Percentiles rank a stretch among this genome's conserved stretches.
phyloP scores from a whole-genome alignment of 2,329 filamentous ascomycete genomes.

The Alternaria ventricosa region DNA sequence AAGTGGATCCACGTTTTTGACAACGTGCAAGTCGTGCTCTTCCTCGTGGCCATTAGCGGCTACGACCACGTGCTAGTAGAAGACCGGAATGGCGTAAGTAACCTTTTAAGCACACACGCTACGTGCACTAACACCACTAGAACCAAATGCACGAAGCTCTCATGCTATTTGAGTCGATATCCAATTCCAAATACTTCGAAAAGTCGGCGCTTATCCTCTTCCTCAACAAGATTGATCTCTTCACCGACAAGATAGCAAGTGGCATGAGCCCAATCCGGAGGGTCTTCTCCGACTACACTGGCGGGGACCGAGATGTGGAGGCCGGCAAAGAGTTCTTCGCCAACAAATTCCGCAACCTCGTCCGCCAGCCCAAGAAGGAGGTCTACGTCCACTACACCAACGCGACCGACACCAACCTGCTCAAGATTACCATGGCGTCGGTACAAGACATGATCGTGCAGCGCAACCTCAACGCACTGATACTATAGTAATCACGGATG shows the following conservation, averaged over 20 bases:
- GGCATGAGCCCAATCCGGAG: slow-evolving; percentile 56
- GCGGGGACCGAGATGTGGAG: slow-evolving; percentile 53
- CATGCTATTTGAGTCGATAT: slow-evolving; percentile 61
- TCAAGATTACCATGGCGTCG: slow-evolving; percentile 64
- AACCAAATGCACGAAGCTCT: slow-evolving; percentile 64
- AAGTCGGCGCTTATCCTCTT: slow-evolving; percentile 60
- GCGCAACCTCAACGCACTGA: slow-evolving; percentile 59
- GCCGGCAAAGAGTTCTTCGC: slow-evolving; percentile 59
- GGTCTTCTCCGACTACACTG: slow-evolving; percentile 59
- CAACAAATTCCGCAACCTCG: slow-evolving; percentile 58
- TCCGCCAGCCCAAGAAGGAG: slow-evolving; percentile 58
- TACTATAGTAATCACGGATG: slow-evolving; percentile 41
- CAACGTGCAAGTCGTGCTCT: slow-evolving; percentile 89
- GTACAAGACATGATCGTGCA: slow-evolving; percentile 63
- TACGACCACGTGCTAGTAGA: slow-evolving; percentile 97
- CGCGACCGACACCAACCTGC: slow-evolving; percentile 58
- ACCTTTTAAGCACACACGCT: not conserved
- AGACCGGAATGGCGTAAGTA: slow-evolving; percentile 89
- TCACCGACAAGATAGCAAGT: slow-evolving; percentile 57
- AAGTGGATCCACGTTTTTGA: slow-evolving; percentile 99
- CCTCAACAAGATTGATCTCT: slow-evolving; percentile 62
- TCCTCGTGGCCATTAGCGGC: slow-evolving; percentile 92
- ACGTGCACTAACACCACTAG: slow-evolving; percentile 35
- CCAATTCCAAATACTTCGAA: slow-evolving; percentile 60
- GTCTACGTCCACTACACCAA: slow-evolving; percentile 61